These are phyloP conservation scores for Ottelia alismoides DNA, from an alignment of 106 monocot species.

Conservation along the genomic window DNA sequence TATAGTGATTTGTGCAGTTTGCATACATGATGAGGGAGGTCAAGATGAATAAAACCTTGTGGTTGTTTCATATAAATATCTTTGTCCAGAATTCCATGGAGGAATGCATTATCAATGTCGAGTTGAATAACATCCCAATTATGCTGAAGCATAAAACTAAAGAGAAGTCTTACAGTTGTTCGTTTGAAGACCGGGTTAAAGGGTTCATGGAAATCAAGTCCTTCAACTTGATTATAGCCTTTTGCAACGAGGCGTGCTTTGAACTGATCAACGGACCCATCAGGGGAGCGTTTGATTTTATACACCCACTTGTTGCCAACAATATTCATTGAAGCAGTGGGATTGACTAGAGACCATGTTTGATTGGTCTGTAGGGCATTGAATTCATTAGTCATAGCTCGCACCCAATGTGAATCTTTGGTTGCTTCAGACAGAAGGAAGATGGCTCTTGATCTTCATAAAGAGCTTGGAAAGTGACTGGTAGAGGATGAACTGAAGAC, in stretches of 20 bases:
- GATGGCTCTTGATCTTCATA: neutral
- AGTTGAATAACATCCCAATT: neutral
- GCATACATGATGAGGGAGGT: neutral
- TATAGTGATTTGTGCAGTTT: neutral
- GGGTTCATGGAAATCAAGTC: neutral
- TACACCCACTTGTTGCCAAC: constrained; percentile 2
- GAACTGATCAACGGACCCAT: neutral
- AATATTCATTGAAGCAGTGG: neutral
- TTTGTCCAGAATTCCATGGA: neutral
- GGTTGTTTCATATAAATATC: neutral
- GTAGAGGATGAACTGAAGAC: neutral
- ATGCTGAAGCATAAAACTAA: neutral
- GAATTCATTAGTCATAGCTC: neutral
- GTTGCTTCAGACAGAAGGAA: neutral
- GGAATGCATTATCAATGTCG: too few species aligned
- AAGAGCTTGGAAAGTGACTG: neutral
- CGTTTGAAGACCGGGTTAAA: constrained; percentile 1
- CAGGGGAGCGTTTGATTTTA: neutral
- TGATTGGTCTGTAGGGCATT: neutral
- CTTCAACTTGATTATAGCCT: neutral
- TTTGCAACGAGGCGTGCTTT: constrained; percentile 2
- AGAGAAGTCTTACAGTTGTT: neutral
- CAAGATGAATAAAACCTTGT: neutral
- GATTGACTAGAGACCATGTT: constrained; percentile 1
- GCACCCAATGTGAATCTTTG: neutral